phyloP scores from a whole-genome alignment of 495 filamentous ascomycete species.

The Polyplosphaeria fusca region DNA sequence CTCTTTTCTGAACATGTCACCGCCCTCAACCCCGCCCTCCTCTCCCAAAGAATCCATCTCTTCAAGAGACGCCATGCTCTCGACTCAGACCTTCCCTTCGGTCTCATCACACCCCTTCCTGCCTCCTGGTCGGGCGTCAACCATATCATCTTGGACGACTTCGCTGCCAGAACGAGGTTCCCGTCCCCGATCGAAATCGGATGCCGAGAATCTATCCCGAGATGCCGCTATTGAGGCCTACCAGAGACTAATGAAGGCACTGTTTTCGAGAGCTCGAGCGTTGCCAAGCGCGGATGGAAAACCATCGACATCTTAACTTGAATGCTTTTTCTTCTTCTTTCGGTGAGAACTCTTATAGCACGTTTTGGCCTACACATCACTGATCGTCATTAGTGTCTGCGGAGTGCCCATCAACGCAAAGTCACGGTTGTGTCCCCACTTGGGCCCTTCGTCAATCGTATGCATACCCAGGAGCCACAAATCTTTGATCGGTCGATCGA shows the following conservation, averaged over 20 bases:
- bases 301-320: too few relatives aligned
- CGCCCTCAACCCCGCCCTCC: neutral
- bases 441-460: too few relatives aligned
- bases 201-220: constrained; percentile 6
- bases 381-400: too few relatives aligned
- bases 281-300: neutral
- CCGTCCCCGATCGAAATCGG: neutral
- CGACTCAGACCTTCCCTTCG: neutral
- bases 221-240: constrained; percentile 31
- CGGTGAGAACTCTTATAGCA: too few relatives aligned
- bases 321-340: too few relatives aligned
- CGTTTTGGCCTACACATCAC: too few relatives aligned
- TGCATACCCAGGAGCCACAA: too few relatives aligned
- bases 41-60: constrained; percentile 6
- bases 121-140: constrained; percentile 14
- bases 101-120: constrained; percentile 11
- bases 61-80: constrained; percentile 10
- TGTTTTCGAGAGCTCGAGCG: constrained; percentile 20
- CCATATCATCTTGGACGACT: constrained; percentile 18
- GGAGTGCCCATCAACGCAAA: too few relatives aligned
- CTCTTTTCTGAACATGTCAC: neutral
- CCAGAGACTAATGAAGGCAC: constrained; percentile 20
- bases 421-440: too few relatives aligned
- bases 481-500: too few relatives aligned
- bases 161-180: constrained; percentile 14